Base-by-base conservation (phyloP, 1,139 yeast genomes). In the Diutina siamensis region DNA sequence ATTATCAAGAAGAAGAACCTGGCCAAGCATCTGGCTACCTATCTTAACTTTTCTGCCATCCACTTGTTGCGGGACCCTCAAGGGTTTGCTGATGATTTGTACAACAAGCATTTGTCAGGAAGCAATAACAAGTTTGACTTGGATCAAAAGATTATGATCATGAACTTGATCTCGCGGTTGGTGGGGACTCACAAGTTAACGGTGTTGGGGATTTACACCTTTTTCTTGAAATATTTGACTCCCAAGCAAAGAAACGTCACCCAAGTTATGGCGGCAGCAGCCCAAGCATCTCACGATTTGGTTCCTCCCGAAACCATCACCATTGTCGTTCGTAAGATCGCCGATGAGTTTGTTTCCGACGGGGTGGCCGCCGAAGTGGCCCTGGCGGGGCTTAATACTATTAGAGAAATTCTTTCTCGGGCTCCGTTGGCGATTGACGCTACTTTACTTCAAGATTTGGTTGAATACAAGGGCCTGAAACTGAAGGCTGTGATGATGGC, bases 301-400 rank as follows among this genome's bases (percentile, higher is more conserved):
- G 96, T 92, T 7, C 98, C 99, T 31, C 98, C 98, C 1, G 98
- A 94, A 60, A 78, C 80, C 13, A 77, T 92, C 48, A 68, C 75
- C 44, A 80, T 83, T 45, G 78, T 92, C 53, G 82, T 92, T 9
- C 76, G 95, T 49, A 92, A 89, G 60, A 81, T 92, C 55, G 97
- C 98, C 2, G 95, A 92, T 64, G 98, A 94, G 64, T 92, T 92
- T 58, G 97, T 92, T 44, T 85, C 95, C 55, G 97, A 92, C 59
- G 98, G 98, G 70, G 98, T 92, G 35, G 88, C 97, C 10, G 82
- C 95, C 21, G 97, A 92, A 64, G 98, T 89, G 47, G 97, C 97
- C 12, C 88, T 97, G 45, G 97, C 97, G 3, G 99, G 99, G 57
- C 72, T 92, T 52, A 92, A 92, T 62, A 86, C 97, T 4, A 89